Conservation (phyloP, 257 asterid genomes). For the Anisodus tanguticus region DNA sequence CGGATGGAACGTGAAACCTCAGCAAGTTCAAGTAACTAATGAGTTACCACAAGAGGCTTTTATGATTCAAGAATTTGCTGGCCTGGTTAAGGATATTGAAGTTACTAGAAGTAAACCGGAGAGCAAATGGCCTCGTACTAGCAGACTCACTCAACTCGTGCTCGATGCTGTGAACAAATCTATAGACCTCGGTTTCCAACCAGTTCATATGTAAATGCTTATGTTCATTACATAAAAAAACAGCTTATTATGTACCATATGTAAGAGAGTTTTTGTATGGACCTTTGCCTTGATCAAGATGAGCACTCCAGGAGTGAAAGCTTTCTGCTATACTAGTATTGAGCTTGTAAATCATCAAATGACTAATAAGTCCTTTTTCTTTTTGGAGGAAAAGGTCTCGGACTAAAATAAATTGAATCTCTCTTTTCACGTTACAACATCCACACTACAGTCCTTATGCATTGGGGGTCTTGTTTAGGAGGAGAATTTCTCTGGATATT, state of each 20-base stretch:
- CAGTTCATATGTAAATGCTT: conserved; percentile 44
- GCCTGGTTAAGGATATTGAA: conserved; percentile 55
- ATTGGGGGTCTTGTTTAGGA: too few species aligned
- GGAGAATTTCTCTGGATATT: too few species aligned
- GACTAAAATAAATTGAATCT: too few species aligned
- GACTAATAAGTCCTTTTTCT: not conserved
- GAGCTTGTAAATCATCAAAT: not conserved
- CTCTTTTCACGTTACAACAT: too few species aligned
- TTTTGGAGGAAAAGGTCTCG: too few species aligned
- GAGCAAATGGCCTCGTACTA: conserved; percentile 59
- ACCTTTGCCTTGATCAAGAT: not conserved
- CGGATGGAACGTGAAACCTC: conserved; percentile 77
- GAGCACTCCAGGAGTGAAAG: not conserved
- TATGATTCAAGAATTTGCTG: conserved; percentile 69
- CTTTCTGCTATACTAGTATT: not conserved
- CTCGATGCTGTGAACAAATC: conserved; percentile 72
- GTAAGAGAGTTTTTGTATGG: conserved; percentile 12
- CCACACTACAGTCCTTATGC: too few species aligned
- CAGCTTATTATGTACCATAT: not conserved
- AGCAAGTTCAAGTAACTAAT: conserved; percentile 47
- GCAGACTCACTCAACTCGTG: conserved; percentile 50
- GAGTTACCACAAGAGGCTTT: conserved; percentile 66
- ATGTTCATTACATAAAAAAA: not conserved
- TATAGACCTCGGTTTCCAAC: conserved; percentile 57
- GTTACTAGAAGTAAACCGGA: conserved; percentile 45